Percentiles rank a stretch among this genome's conserved stretches.
Conservation (phyloP, 306 rosid species). For the Argentina anserina region DNA sequence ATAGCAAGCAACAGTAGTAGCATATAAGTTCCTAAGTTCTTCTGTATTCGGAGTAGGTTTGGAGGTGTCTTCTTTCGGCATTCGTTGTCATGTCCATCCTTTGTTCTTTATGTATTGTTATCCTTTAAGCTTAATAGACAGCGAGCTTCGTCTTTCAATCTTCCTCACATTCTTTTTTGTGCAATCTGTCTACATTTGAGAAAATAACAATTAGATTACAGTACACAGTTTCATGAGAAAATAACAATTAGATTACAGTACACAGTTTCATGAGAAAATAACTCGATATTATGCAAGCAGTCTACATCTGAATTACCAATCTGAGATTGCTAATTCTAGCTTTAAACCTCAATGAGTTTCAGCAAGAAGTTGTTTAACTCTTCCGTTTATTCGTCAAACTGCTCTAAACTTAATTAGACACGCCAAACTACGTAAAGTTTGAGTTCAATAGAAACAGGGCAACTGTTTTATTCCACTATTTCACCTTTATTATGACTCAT, state of each 20-base stretch:
- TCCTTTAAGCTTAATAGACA: slow-evolving; percentile 23
- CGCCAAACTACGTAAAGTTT: not conserved
- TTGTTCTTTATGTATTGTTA: slow-evolving; percentile 12
- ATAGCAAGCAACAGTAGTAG: slow-evolving; percentile 18
- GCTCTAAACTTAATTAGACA: not conserved
- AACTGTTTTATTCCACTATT: not conserved
- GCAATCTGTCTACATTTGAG: not conserved
- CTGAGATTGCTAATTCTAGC: not conserved
- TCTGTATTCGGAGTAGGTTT: not conserved
- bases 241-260: not conserved
- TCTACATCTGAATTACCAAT: not conserved
- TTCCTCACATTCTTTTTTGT: slow-evolving; percentile 12
- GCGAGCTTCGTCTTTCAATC: slow-evolving; percentile 7
- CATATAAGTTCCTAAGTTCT: not conserved
- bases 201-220: not conserved
- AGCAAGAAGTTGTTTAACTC: not conserved
- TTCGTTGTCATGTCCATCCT: slow-evolving; percentile 8
- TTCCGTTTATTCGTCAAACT: not conserved
- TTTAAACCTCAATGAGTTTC: not conserved
- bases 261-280: not conserved
- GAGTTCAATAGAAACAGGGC: not conserved
- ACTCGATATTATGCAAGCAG: not conserved
- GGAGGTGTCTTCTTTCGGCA: slow-evolving; percentile 14
- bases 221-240: not conserved
- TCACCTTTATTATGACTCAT: too few relatives aligned